Conservation (phyloP, 192 early-diverging fungal genomes). For the Linnemannia hyalina region DNA sequence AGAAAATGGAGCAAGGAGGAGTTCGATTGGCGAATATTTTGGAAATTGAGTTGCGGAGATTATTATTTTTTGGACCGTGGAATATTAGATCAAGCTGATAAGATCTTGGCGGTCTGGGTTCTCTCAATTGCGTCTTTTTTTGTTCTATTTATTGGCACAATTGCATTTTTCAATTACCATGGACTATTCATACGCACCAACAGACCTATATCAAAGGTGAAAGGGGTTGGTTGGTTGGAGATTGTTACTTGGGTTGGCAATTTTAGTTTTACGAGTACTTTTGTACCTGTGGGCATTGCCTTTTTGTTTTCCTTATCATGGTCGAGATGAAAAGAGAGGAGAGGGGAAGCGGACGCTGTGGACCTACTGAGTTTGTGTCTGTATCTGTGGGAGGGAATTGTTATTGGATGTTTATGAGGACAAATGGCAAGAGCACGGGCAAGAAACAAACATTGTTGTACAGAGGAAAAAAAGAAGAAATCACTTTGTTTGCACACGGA, state of each 20-base stretch:
- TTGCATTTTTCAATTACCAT: neutral
- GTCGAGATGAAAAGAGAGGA: neutral
- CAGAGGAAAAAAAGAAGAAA: neutral
- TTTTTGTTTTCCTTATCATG: neutral
- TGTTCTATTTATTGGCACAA: neutral
- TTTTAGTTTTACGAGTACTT: neutral
- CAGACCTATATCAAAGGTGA: neutral
- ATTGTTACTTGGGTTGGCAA: neutral
- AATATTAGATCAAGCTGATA: constrained; percentile 22
- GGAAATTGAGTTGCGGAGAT: constrained; percentile 41
- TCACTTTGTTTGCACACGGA: neutral
- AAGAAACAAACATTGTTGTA: neutral
- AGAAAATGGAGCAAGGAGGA: neutral
- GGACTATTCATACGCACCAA: too few relatives aligned
- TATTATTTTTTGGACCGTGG: constrained; percentile 23
- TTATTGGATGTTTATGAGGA: neutral
- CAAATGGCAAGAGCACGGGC: neutral
- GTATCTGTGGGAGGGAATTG: neutral
- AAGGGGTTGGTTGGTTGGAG: neutral
- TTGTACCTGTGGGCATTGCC: constrained; percentile 8
- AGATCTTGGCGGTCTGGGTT: constrained; percentile 20
- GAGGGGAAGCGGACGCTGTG: neutral
- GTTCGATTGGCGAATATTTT: constrained; percentile 10
- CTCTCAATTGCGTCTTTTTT: constrained; percentile 5
- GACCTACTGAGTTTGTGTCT: constrained; percentile 4